A percentile compares a stretch with the other conserved stretches of the same genome.
phyloP scores from a whole-genome alignment of 768 basidiomycete genomes.

The Termitomyces sp. region DNA sequence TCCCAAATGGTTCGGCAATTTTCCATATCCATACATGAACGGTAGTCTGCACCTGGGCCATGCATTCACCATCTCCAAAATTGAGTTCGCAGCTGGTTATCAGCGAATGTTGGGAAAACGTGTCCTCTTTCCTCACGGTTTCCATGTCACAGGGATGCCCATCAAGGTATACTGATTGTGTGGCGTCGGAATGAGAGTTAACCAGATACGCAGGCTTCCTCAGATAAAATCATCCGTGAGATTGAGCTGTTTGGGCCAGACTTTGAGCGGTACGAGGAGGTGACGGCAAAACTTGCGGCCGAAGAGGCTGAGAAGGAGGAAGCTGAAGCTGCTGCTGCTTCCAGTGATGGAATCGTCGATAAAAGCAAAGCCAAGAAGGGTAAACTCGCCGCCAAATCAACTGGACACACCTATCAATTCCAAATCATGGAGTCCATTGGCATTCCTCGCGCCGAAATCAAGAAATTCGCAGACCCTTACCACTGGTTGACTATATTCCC shows the following conservation, averaged over 20 bases:
- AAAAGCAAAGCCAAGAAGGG: conserved; percentile 91
- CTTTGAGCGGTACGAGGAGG: conserved; percentile 67
- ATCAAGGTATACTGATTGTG: conserved; percentile 74
- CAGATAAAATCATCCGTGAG: conserved; percentile 97
- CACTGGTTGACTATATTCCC: conserved; percentile 95
- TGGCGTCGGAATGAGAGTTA: background rate
- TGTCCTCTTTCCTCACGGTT: conserved; percentile 94
- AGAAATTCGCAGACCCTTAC: conserved; percentile 93
- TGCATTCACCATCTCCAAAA: conserved; percentile 96
- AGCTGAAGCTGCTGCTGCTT: conserved; percentile 30
- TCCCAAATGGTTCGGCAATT: conserved; percentile 98
- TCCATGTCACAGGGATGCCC: conserved; percentile 98
- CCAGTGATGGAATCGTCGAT: conserved; percentile 40
- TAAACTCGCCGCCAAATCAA: conserved; percentile 89
- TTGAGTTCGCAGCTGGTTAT: conserved; percentile 95
- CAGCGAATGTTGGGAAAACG: conserved; percentile 94
- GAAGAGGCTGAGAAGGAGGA: conserved; percentile 44
- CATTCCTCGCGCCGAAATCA: conserved; percentile 85
- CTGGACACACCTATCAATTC: conserved; percentile 95
- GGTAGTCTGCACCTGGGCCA: conserved; percentile 96
- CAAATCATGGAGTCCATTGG: conserved; percentile 97
- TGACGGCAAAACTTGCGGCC: conserved; percentile 39
- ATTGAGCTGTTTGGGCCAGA: conserved; percentile 93
- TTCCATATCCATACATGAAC: conserved; percentile 98
- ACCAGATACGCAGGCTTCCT: conserved; percentile 61